These are phyloP conservation scores for Phytophthora ramorum DNA, from an alignment of 352 stramenopile genomes.

Conservation along the genomic window DNA sequence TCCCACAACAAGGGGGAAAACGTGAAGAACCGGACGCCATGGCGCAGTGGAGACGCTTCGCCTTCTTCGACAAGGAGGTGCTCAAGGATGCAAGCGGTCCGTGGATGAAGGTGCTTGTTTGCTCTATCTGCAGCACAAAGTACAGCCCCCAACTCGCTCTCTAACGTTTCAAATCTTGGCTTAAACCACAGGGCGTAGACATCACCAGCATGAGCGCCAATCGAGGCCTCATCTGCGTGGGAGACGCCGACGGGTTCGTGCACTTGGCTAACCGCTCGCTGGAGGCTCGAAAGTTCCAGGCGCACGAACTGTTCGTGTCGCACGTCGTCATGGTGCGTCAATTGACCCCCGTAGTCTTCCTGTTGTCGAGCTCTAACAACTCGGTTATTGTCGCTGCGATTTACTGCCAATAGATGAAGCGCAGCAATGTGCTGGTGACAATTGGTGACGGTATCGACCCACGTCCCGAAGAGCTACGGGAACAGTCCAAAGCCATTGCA, in stretches of 20 bases:
- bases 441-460: slow-evolving; percentile 89
- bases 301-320: slow-evolving; percentile 88
- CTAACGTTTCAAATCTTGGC: slow-evolving; percentile 15
- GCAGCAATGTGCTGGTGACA: slow-evolving; percentile 87
- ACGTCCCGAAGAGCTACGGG: slow-evolving; percentile 72
- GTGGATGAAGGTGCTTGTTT: slow-evolving; percentile 79
- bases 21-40: slow-evolving; percentile 43
- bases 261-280: slow-evolving; percentile 85
- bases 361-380: background rate
- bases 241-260: slow-evolving; percentile 85
- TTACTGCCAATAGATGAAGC: slow-evolving; percentile 72
- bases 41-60: slow-evolving; percentile 90
- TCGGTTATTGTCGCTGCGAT: background rate
- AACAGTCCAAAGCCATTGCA: slow-evolving; percentile 82
- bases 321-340: slow-evolving; percentile 86
- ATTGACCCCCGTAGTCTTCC: background rate
- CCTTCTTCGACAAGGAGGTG: slow-evolving; percentile 91
- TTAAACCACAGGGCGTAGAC: slow-evolving; percentile 65
- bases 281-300: slow-evolving; percentile 84
- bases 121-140: slow-evolving; percentile 2
- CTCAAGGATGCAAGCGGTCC: slow-evolving; percentile 83
- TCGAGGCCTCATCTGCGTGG: slow-evolving; percentile 85
- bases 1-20: slow-evolving; percentile 20
- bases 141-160: background rate
- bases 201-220: slow-evolving; percentile 90